Conservation (phyloP, 2,329 filamentous ascomycete species). For the Elsinoe batatas region DNA sequence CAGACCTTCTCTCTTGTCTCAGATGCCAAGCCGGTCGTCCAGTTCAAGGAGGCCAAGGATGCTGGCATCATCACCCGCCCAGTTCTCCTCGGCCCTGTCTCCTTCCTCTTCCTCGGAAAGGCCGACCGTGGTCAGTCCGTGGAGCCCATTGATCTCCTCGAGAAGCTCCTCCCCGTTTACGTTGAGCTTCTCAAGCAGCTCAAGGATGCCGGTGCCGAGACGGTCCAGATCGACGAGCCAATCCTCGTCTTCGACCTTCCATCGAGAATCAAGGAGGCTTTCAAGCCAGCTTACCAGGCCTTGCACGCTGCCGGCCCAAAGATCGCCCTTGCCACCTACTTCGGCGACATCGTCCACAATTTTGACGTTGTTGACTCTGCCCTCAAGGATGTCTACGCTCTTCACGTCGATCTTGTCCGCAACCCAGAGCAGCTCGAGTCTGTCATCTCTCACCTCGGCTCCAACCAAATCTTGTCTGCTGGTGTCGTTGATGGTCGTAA, state of each 20-base stretch:
- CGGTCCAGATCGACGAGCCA: constrained; percentile 97
- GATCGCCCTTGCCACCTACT: constrained; percentile 91
- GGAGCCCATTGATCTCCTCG: constrained; percentile 84
- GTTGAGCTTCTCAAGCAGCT: constrained; percentile 85
- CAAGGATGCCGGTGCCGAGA: constrained; percentile 91
- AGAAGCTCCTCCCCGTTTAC: constrained; percentile 90
- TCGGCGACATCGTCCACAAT: constrained; percentile 99
- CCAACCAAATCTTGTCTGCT: constrained; percentile 82
- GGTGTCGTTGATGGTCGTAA: constrained; percentile 98
- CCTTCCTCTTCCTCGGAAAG: constrained; percentile 96
- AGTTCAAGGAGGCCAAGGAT: constrained; percentile 97
- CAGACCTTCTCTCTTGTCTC: constrained; percentile 85
- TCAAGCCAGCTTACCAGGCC: constrained; percentile 96
- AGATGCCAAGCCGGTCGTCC: constrained; percentile 84
- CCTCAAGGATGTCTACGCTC: constrained; percentile 61
- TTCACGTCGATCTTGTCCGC: constrained; percentile 94
- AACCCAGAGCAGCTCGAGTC: constrained; percentile 94
- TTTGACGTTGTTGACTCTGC: constrained; percentile 69
- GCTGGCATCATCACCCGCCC: constrained; percentile 87
- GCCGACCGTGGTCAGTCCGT: constrained; percentile 88
- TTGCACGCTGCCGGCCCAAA: constrained; percentile 65
- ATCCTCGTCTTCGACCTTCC: constrained; percentile 91
- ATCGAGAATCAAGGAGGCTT: constrained; percentile 83
- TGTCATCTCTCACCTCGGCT: constrained; percentile 70
- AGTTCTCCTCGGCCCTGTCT: constrained; percentile 89